Base-by-base conservation (phyloP, 2,329 filamentous ascomycete genomes). In the Cladorrhinum sp. region DNA sequence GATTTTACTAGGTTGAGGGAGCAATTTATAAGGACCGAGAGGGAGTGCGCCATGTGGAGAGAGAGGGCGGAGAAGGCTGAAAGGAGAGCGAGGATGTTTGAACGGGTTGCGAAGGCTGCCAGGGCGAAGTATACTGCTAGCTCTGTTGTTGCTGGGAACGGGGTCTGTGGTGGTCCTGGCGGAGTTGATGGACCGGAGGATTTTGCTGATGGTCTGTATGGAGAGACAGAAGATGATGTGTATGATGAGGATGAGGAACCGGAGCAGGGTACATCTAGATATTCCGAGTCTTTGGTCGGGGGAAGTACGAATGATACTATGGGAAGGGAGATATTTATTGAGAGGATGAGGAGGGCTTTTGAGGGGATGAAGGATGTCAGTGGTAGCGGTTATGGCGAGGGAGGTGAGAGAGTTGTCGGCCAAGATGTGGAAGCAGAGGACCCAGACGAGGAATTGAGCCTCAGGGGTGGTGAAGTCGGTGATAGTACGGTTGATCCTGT, bases 11-110 rank as follows among this genome's bases (percentile, higher is more conserved):
- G 75, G 3, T 66, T 85, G 57, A 78, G 77, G 57, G 78, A 83
- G 64, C 75, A 82, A 64, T 67, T 87, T 50, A 71, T 78, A 20
- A 71, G 73, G 20, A 70, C 76, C 2, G 76, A 75, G 55, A 69
- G 72, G 32, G 79, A 83, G 51, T 69, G 74, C 32, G 67, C 73
- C 27, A 76, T 73, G 62, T 88, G 85, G 85, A 80, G 76, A 63
- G 76, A 75, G 29, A 75, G 83, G 29, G 85, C 85, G 0, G 78
- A 84, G 66, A 74, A 77, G 3, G 84, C 84, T 0, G 85, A 88
- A 72, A 76, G 73, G 62, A 76, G 80, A 53, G 68, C 86, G 18
- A 74, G 76, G 3, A 76, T 79, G 23, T 78, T 82, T 61, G 76
- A 83, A 67, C 70, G 72, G 3, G 49, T 59, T 1, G 41, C 23